Percentiles rank a stretch among this genome's conserved stretches.
Conservation (phyloP, 768 basidiomycete species). For the Russula brevipes region DNA sequence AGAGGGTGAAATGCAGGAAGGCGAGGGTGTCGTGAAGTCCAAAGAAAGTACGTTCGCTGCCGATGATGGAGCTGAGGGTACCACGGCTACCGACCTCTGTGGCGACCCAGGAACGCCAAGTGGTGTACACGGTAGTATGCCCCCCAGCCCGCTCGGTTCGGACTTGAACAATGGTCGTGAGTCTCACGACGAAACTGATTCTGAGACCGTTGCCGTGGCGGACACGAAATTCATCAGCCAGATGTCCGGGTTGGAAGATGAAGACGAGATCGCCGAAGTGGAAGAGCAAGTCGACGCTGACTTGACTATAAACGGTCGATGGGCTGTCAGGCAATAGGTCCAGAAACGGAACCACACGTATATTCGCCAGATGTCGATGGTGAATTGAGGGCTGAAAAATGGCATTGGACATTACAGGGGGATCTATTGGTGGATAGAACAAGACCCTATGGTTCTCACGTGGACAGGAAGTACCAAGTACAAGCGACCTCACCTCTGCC, state of each 20-base stretch:
- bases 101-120: background rate
- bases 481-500: background rate
- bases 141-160: background rate
- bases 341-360: background rate
- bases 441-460: background rate
- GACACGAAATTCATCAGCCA: background rate
- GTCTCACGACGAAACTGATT: background rate
- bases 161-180: background rate
- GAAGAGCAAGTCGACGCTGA: background rate
- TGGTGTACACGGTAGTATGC: background rate
- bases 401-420: background rate
- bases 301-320: background rate
- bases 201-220: background rate
- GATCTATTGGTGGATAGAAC: background rate
- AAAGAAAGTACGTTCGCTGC: background rate
- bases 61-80: background rate
- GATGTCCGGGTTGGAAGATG: background rate
- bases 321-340: background rate
- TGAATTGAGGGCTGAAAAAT: background rate
- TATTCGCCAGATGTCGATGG: background rate
- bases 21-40: background rate
- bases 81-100: too few relatives aligned
- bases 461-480: background rate
- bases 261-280: constrained; percentile 1
- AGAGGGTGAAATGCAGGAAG: background rate